Conservation (phyloP, 192 early-diverging fungal species). For the Coemansia sp. region DNA sequence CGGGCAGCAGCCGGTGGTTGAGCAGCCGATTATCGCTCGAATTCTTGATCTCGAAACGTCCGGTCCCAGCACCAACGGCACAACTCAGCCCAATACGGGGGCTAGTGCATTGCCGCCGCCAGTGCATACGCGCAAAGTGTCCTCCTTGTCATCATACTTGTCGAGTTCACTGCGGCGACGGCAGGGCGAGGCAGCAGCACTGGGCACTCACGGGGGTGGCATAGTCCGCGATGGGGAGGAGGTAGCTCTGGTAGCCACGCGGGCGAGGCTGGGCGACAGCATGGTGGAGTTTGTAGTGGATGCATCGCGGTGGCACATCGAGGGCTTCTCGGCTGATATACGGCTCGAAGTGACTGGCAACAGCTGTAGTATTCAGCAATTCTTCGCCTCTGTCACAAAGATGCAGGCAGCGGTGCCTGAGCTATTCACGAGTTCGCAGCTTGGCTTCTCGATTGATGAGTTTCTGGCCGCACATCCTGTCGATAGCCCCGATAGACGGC, state of each 20-base stretch:
- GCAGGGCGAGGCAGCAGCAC: conserved; percentile 19
- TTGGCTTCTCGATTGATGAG: conserved; percentile 7
- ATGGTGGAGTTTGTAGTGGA: conserved; percentile 45
- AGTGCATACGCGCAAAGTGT: conserved; percentile 24
- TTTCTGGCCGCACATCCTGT: not conserved
- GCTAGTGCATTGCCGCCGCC: not conserved
- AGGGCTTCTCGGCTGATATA: conserved; percentile 17
- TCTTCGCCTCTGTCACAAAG: conserved; percentile 11
- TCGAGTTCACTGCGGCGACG: conserved; percentile 38
- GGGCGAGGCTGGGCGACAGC: conserved; percentile 31
- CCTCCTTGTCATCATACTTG: conserved; percentile 37
- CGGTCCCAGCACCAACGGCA: not conserved
- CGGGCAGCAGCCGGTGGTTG: not conserved
- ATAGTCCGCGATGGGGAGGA: conserved; percentile 52
- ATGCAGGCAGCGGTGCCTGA: conserved; percentile 37
- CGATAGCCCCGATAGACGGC: not conserved
- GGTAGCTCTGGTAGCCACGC: conserved; percentile 19
- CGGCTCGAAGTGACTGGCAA: conserved; percentile 9
- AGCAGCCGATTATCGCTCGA: conserved; percentile 19
- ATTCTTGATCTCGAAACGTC: conserved; percentile 20
- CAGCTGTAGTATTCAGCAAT: conserved; percentile 5
- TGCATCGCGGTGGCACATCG: conserved; percentile 30
- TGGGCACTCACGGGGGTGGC: conserved; percentile 45
- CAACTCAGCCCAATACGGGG: not conserved
- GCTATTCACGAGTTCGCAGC: conserved; percentile 31